Percentiles rank a stretch among this genome's conserved stretches.
phyloP scores from a whole-genome alignment of 352 stramenopile genomes.

The Pythium brassicae region DNA sequence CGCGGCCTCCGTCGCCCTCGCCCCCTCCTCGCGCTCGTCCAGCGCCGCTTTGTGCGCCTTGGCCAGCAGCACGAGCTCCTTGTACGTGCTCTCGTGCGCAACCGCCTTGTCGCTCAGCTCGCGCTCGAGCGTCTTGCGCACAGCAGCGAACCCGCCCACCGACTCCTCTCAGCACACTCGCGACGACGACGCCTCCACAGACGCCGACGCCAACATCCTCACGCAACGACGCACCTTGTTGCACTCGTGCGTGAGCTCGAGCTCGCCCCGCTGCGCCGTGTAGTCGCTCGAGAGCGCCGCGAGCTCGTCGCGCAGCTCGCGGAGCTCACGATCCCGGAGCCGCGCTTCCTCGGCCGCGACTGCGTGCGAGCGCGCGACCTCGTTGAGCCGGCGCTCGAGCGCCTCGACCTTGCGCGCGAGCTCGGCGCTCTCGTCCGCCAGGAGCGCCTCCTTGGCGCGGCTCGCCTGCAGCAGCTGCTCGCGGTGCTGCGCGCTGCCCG shows the following conservation, averaged over 20 bases:
- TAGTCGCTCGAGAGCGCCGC: slow-evolving; percentile 63
- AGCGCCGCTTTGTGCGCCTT: slow-evolving; percentile 72
- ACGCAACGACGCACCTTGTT: slow-evolving; percentile 27
- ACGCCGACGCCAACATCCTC: not conserved
- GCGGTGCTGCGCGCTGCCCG: slow-evolving; percentile 55
- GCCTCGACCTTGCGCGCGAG: slow-evolving; percentile 74
- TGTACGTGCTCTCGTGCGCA: slow-evolving; percentile 67
- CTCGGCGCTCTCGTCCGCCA: slow-evolving; percentile 78
- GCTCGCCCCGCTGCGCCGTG: slow-evolving; percentile 53
- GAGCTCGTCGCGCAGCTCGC: slow-evolving; percentile 59
- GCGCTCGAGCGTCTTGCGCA: slow-evolving; percentile 44
- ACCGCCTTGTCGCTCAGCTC: slow-evolving; percentile 52
- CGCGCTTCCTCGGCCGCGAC: slow-evolving; percentile 54
- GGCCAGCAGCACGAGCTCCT: slow-evolving; percentile 71
- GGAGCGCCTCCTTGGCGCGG: slow-evolving; percentile 36
- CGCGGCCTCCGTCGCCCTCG: slow-evolving; percentile 40
- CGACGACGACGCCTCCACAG: not conserved
- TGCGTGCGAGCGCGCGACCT: slow-evolving; percentile 65
- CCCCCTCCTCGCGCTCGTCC: slow-evolving; percentile 53
- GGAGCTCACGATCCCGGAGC: slow-evolving; percentile 52
- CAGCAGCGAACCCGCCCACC: not conserved
- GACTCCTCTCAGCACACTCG: not conserved
- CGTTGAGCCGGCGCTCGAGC: slow-evolving; percentile 70
- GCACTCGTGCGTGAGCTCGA: slow-evolving; percentile 46
- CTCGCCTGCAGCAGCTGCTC: slow-evolving; percentile 68